These are phyloP conservation scores for Chytriomyces sp. DNA, from an alignment of 192 early-diverging fungal species.

Conservation along the genomic window DNA sequence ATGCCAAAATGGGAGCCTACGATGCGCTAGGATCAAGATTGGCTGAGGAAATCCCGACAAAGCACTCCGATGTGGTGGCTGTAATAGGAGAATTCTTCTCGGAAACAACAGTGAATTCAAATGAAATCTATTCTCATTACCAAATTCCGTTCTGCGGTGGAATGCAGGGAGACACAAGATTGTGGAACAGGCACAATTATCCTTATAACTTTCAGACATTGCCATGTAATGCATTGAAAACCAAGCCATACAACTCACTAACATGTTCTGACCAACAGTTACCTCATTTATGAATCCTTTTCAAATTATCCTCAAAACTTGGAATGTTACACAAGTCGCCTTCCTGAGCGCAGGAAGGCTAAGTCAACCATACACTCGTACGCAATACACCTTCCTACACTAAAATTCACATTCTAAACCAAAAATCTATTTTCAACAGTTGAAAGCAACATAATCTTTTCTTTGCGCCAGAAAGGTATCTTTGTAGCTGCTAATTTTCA, in stretches of 20 bases:
- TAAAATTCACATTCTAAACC: too few species aligned
- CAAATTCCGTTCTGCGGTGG: not conserved
- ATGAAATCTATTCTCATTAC: not conserved
- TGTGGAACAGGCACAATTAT: not conserved
- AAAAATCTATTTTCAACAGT: too few species aligned
- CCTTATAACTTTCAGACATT: not conserved
- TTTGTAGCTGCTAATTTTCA: too few species aligned
- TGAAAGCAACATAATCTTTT: too few species aligned
- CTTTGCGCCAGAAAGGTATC: too few species aligned
- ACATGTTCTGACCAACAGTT: not conserved
- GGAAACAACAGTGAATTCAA: not conserved
- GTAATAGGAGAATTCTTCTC: not conserved
- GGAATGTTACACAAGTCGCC: not conserved
- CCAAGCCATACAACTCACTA: not conserved
- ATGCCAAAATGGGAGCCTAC: not conserved
- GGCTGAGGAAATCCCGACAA: not conserved
- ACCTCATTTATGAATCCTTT: not conserved
- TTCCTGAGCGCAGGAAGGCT: not conserved
- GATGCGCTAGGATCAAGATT: not conserved
- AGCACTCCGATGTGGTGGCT: conserved; percentile 4
- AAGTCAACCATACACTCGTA: not conserved
- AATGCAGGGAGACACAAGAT: not conserved
- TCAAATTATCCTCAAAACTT: not conserved
- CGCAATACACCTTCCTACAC: not conserved
- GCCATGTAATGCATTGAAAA: not conserved